phyloP scores from a whole-genome alignment of 1,284 basidiomycete genomes.

The Phylloporus gajari region DNA sequence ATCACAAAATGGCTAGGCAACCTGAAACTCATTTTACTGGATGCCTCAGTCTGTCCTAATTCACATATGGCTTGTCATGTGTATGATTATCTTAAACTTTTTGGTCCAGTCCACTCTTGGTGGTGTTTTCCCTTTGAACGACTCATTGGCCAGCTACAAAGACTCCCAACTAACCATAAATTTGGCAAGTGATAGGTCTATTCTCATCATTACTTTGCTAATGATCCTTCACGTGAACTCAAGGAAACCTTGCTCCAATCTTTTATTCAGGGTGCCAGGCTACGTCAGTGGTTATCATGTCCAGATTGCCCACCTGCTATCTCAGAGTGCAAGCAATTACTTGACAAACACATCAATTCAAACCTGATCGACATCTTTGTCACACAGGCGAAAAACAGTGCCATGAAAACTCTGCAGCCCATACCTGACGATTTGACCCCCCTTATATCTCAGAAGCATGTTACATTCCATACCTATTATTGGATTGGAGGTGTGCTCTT shows the following conservation, averaged over 20 bases:
- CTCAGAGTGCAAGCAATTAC: background rate
- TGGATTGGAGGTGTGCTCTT: background rate
- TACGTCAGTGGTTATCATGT: background rate
- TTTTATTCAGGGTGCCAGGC: background rate
- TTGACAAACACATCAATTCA: background rate
- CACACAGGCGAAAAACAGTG: too few species aligned
- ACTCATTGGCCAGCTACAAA: background rate
- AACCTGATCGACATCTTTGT: too few species aligned
- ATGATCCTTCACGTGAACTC: background rate
- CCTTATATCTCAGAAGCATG: too few species aligned
- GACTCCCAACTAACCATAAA: background rate
- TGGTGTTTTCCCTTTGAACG: slow-evolving; percentile 14
- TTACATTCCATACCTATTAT: background rate
- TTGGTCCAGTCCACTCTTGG: slow-evolving; percentile 21
- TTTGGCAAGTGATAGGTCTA: background rate
- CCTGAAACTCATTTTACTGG: background rate
- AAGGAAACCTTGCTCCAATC: background rate
- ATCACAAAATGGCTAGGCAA: background rate
- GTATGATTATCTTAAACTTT: slow-evolving; percentile 19
- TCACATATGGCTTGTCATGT: slow-evolving; percentile 10
- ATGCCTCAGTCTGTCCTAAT: slow-evolving; percentile 8
- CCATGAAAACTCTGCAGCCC: too few species aligned
- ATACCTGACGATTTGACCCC: too few species aligned
- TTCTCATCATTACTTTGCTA: background rate
- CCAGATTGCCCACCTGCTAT: background rate